Base-by-base conservation (phyloP, 257 asterid species). In the Prunella vulgaris region DNA sequence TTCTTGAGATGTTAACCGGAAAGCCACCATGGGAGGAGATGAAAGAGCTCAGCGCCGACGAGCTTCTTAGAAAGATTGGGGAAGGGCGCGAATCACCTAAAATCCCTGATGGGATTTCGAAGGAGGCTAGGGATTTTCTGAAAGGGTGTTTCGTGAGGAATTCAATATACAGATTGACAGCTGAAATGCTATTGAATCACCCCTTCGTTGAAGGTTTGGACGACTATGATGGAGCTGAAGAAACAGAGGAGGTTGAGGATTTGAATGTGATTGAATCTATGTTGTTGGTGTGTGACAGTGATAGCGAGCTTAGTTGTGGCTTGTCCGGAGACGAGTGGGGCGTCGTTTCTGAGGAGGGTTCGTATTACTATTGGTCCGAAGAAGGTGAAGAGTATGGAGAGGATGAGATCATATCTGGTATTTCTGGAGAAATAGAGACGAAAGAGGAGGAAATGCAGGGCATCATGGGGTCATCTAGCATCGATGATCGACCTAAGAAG, bases 91-190 rank as follows among this genome's bases (percentile, higher is more conserved):
- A 86, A 59, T 66, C 76, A 68, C 98, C 98, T 32, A 73, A 59
- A 32, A 78, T 90, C 24, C 96, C 90, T 0, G 49, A 52, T 13
- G 73, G 75, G 62, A 10, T 92, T 7, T 86, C 97, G 0, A 84
- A 85, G 75, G 95, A 85, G 76, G 97, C 93, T 0, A 84, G 40
- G 78, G 84, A 73, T 75, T 92, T 92, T 74, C 77, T 92, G 2
- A 90, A 92, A 74, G 86, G 96, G 7, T 92, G 98, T 69, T 92
- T 92, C 57, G 97, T 85, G 30, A 86, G 89, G 91, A 88, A 87
- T 22, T 49, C 87, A 1, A 78, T 69, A 88, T 90, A 74, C 56
- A 83, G 98, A 71, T 78, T 88, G 78, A 92, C 97, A 0, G 88
- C 95, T 5, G 95, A 86, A 32, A 85, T 92, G 97, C 70, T 92